Conservation (phyloP, 2,329 filamentous ascomycete genomes). For the Paracoccidioides lutzii region DNA sequence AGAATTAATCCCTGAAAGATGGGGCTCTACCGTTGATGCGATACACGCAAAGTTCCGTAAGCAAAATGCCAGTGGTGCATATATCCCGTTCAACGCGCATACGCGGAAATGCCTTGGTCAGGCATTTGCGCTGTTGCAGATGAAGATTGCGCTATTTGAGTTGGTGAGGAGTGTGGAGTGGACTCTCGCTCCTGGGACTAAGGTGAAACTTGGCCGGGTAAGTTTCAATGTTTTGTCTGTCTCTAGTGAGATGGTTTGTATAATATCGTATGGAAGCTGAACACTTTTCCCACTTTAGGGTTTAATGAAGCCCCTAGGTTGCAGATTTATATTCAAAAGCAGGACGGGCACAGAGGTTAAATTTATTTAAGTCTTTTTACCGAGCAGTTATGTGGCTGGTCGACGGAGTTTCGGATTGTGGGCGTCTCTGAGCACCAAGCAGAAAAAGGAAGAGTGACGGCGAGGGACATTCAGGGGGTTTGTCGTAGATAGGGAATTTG, state of each 20-base stretch:
- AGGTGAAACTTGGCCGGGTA: background rate
- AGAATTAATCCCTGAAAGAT: constrained; percentile 26
- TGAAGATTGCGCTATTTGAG: background rate
- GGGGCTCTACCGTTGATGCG: constrained; percentile 22
- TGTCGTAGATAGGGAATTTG: background rate
- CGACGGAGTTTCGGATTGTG: too few relatives aligned
- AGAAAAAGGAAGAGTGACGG: background rate
- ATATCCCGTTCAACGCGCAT: constrained; percentile 21
- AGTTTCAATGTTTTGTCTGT: background rate
- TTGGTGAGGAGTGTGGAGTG: background rate
- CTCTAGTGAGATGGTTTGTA: background rate
- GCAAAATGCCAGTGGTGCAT: constrained; percentile 17
- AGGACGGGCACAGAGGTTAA: background rate
- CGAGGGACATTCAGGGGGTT: background rate
- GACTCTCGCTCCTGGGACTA: background rate
- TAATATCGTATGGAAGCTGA: background rate
- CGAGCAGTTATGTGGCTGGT: background rate
- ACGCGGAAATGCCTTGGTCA: constrained; percentile 19
- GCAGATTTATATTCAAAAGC: background rate
- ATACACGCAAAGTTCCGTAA: constrained; percentile 17
- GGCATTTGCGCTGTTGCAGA: constrained; percentile 16
- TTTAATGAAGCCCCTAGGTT: background rate
- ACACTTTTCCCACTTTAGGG: background rate
- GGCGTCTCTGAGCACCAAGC: background rate
- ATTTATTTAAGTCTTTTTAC: background rate